Base-by-base conservation (phyloP, 2,329 filamentous ascomycete genomes). In the Pyrenophora graminea region DNA sequence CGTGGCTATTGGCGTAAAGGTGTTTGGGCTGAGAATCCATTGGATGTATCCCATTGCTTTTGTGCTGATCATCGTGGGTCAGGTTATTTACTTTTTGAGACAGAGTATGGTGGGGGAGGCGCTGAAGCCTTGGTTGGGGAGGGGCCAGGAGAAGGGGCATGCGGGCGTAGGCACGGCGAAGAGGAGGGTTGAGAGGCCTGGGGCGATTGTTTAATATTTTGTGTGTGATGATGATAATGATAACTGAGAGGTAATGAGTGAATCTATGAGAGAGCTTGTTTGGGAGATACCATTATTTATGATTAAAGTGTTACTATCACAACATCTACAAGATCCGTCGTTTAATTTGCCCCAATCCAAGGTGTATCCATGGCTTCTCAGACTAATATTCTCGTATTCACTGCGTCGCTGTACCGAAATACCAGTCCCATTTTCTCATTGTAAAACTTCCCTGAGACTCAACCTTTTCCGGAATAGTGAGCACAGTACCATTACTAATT, bases 1-100 rank as follows among this genome's bases (percentile, higher is more conserved):
- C 59, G 88, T 96, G 56, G 88, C 95, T 61, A 93, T 99, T 63
- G 94, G 94, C 42, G 85, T 95, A 62, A 83, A 87, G 70, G 89
- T 97, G 41, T 96, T 99, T 68, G 85, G 87, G 38, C 84, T 89
- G 63, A 75, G 75, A 34, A 85, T 99, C 51, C 89, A 96, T 76
- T 96, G 85, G 80, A 82, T 97, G 76, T 99, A 99, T 76, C 93
- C 94, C 4, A 89, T 97, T 69, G 93, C 94, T 10, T 99, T 99
- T 73, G 90, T 96, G 8, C 80, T 92, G 61, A 97, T 99, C 72
- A 85, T 99, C 61, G 46, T 92, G 23, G 93, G 94, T 1, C 83
- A 96, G 63, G 80, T 92, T 41, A 81, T 91, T 39, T 99, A 99
- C 76, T 97, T 96, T 74, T 77, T 96, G 31, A 86, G 89, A 1